Conservation (phyloP, 2,329 filamentous ascomycete species). For the Botrytis elliptica region DNA sequence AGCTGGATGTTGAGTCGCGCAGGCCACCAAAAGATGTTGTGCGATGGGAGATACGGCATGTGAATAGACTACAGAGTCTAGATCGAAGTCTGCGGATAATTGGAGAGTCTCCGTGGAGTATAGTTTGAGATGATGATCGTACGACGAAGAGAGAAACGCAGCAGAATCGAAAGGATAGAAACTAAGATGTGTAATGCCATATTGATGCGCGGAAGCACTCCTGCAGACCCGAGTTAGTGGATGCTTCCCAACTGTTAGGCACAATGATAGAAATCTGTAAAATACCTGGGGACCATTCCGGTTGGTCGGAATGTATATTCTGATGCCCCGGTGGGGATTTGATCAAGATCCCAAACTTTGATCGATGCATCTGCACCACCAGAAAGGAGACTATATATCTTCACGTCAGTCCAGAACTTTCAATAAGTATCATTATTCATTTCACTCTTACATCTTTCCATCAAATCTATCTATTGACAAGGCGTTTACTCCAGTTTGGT, state of each 20-base stretch:
- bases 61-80: constrained; percentile 69
- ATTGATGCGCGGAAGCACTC: constrained; percentile 52
- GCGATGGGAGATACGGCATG: constrained; percentile 76
- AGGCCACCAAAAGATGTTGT: constrained; percentile 75
- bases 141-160: constrained; percentile 74
- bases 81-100: constrained; percentile 64
- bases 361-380: constrained; percentile 84
- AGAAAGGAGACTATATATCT: constrained; percentile 64
- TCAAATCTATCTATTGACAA: constrained; percentile 77
- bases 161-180: constrained; percentile 78
- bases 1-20: constrained; percentile 80
- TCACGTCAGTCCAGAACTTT: not conserved
- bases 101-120: constrained; percentile 65
- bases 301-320: constrained; percentile 55
- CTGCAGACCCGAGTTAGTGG: constrained; percentile 19
- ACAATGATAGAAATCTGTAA: constrained; percentile 9
- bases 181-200: constrained; percentile 71
- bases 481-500: constrained; percentile 75
- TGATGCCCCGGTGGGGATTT: constrained; percentile 42
- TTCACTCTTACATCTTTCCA: constrained; percentile 60
- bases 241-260: not conserved
- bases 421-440: not conserved
- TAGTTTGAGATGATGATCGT: constrained; percentile 73
- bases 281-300: constrained; percentile 48
- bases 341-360: constrained; percentile 83